phyloP scores from a whole-genome alignment of 2,329 filamentous ascomycete species.

The Zymoseptoria pseudotritici region DNA sequence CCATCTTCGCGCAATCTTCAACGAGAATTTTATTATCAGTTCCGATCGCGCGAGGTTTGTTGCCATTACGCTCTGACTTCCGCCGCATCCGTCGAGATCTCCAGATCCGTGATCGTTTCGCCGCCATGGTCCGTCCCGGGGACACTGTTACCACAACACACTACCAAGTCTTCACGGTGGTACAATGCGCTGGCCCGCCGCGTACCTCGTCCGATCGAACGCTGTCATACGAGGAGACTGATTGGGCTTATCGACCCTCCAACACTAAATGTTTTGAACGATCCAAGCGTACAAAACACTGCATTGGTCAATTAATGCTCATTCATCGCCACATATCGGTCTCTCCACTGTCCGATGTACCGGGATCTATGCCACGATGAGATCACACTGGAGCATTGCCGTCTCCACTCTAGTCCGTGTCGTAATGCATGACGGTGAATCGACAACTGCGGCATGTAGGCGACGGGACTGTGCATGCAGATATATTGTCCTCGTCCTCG shows the following conservation, averaged over 20 bases:
- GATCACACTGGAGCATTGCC: not conserved
- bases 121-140: not conserved
- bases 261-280: not conserved
- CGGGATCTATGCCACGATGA: not conserved
- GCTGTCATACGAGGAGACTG: not conserved
- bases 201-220: not conserved
- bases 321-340: not conserved
- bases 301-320: not conserved
- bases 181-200: not conserved
- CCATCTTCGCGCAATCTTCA: not conserved
- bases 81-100: not conserved
- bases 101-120: not conserved
- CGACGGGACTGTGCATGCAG: not conserved
- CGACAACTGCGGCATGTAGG: not conserved
- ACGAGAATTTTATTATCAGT: not conserved
- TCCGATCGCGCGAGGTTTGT: not conserved
- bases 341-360: not conserved
- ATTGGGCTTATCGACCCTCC: not conserved
- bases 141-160: not conserved
- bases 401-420: not conserved
- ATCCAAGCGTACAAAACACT: not conserved
- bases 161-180: not conserved
- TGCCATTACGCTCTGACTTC: not conserved
- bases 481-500: not conserved
- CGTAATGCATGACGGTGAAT: not conserved